Evolutionary conservation across 345 rosid genomes (phyloP), one percentile per base, ranked within the genome.

Genomic region (Euphorbia peplus): DNA sequence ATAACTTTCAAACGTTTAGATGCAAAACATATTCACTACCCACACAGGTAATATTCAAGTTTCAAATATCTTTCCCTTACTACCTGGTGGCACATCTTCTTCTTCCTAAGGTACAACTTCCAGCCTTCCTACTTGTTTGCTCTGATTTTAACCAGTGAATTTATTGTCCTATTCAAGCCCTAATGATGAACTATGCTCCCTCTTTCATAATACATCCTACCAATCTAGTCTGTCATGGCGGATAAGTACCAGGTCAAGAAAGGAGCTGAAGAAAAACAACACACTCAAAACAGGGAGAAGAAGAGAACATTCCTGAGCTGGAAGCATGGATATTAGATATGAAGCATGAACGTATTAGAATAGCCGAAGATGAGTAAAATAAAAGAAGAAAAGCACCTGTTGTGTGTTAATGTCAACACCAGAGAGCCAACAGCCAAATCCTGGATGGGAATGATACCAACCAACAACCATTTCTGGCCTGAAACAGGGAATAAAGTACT

Each of bases 381-480:
- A n/a, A n/a, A n/a, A n/a, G n/a, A n/a, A n/a, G n/a, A 47, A 44
- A 58, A 24, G 28, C 59, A 91, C 99, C 97, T 91, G 97, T 75
- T 95, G 99, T 0, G 99, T 91, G 72, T 91, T 95, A 73, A 95
- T 91, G 84, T 95, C 99, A 51, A 95, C 99, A 0, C 99, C 99
- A 61, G 99, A 95, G 41, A 95, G 96, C 99, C 99, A 95, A 81
- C 97, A 95, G 22, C 99, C 99, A 78, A 95, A 95, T 79, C 99
- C 99, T 74, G 97, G 99, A 83, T 95, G 99, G 0, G 99, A 91
- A 74, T 95, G 99, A 83, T 91, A 95, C 99, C 99, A 95, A 3
- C 97, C 99, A 35, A 95, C 99, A 60, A 95, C 99, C 99, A 95
- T 95, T 76, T 95, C 97, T 61, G 97, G 97, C 76, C 99, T 91